Evolutionary conservation across 1,284 basidiomycete genomes (phyloP), one percentile per base, ranked within the genome.

Genomic region (Puccinia triticina): DNA sequence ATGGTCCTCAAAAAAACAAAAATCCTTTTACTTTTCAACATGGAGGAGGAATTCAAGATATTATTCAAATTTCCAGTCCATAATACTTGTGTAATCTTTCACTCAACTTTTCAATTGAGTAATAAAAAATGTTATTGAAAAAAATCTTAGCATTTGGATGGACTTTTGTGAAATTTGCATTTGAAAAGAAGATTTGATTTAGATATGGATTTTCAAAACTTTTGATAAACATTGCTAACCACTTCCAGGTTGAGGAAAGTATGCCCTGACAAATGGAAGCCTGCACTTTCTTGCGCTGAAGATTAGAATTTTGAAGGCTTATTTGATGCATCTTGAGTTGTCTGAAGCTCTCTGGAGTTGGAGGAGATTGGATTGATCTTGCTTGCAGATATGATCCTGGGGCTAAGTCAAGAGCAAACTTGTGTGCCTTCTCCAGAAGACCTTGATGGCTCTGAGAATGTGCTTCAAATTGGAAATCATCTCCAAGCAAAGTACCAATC

Each of bases 31-130:
- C n/a, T n/a, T 43, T 43, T 12, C 40, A 43, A 43, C 4, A 43
- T 43, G 12, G 40, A 43, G 40, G 12, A 43, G 40, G 12, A 43
- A 43, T 43, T 43, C 12, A 43, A 43, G 40, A 4, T 7, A 43
- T 43, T 43, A 43, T 43, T 43, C n/a, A 43, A 12, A 43, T 43
- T 43, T 43, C 12, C 40, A 43, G 40, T 43, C 12, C 40, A 43
- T 26, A n/a, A 59, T 59, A 26, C 8, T 26, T 59, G 12, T 26
- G 23, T 12, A 59, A 59, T 59, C 57, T 59, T 59, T 59, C 7
- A 26, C 29, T 59, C 57, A 59, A 59, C 29, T 59, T 59, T 59
- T n/a, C 57, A 26, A 59, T 59, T 59, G 57, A 59, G 26, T 26
- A 26, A n/a, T 26, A 59, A n/a, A 59, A 59, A 59, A 59, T 26